Conservation (phyloP, 257 asterid genomes). For the Capsicum rhomboideum region DNA sequence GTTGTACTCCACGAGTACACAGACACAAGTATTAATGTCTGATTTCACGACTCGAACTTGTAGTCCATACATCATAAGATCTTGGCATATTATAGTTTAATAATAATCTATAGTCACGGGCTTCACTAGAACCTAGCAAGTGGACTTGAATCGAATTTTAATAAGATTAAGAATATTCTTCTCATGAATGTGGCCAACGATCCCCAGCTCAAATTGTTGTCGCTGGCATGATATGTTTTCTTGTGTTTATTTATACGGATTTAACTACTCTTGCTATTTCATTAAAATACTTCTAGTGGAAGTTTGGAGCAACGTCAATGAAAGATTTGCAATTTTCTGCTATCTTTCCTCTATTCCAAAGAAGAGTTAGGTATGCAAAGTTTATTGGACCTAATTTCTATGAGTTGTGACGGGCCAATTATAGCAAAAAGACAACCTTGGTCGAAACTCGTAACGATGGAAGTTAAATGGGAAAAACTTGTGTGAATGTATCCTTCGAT, state of each 20-base stretch:
- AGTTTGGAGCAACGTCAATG: background rate
- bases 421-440: background rate
- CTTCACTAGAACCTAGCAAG: background rate
- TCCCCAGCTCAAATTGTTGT: background rate
- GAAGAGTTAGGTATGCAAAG: background rate
- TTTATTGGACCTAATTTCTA: background rate
- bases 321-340: background rate
- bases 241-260: constrained; percentile 4
- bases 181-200: background rate
- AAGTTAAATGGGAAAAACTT: too few species aligned
- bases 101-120: background rate
- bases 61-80: background rate
- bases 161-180: background rate
- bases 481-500: too few species aligned
- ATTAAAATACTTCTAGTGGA: background rate
- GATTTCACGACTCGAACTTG: background rate
- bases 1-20: too few species aligned
- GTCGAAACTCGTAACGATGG: background rate
- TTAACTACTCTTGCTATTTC: background rate
- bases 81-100: background rate
- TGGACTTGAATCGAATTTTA: background rate
- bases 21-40: background rate
- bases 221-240: background rate
- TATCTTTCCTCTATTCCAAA: background rate
- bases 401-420: background rate